Evolutionary conservation across 140 eudicot species (phyloP).

Genomic region (Erigeron philadelphicus): DNA sequence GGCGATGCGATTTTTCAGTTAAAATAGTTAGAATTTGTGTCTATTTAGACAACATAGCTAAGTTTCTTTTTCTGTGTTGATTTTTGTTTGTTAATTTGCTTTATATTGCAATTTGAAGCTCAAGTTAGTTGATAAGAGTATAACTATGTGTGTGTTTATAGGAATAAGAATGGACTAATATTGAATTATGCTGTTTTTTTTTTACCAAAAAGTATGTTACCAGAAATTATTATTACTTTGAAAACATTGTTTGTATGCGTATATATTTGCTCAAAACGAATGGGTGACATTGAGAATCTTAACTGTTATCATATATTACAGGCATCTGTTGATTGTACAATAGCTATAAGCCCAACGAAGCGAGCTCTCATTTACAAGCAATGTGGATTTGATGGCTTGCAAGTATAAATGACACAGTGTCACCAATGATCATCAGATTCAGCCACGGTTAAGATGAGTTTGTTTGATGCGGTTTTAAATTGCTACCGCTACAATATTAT

Average conservation of each 20-base stretch:
- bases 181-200: too few relatives aligned
- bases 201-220: neutral
- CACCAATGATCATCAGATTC: neutral
- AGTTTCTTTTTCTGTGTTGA: too few relatives aligned
- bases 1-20: too few relatives aligned
- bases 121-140: too few relatives aligned
- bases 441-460: neutral
- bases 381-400: constrained; percentile 20
- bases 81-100: too few relatives aligned
- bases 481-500: too few relatives aligned
- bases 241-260: neutral
- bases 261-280: neutral
- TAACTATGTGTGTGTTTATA: too few relatives aligned
- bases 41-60: too few relatives aligned
- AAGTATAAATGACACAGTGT: neutral
- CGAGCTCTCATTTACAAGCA: constrained; percentile 69
- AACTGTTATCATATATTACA: constrained; percentile 27
- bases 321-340: constrained; percentile 81
- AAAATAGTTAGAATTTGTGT: too few relatives aligned
- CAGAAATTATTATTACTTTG: neutral
- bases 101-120: too few relatives aligned
- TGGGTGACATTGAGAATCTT: neutral
- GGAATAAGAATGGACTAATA: too few relatives aligned
- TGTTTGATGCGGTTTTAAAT: too few relatives aligned
- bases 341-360: constrained; percentile 79